These are phyloP conservation scores for Amphicarpaea edgeworthii DNA, from an alignment of 306 rosid species.

Conservation along the genomic window DNA sequence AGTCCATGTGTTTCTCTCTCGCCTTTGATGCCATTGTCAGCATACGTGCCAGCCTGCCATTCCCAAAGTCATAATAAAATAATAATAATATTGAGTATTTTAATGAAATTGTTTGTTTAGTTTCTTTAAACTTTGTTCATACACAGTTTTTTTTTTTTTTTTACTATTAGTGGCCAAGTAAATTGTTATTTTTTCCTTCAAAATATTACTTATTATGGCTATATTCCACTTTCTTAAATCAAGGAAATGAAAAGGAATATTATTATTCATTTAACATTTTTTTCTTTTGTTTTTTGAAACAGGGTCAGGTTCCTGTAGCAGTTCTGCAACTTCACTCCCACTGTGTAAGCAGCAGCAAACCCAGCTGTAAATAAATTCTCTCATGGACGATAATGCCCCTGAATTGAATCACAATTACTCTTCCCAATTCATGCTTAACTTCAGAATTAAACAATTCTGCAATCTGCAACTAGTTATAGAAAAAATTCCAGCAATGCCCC, in stretches of 20 bases:
- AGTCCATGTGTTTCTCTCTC: constrained; percentile 20
- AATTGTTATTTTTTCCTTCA: neutral
- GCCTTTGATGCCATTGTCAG: constrained; percentile 44
- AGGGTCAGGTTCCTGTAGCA: constrained; percentile 6
- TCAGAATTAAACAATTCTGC: neutral
- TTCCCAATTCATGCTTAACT: neutral
- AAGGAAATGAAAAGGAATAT: neutral
- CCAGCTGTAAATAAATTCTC: constrained; percentile 31
- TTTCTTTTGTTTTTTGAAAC: constrained; percentile 1
- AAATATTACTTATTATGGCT: neutral
- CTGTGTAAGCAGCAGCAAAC: constrained; percentile 32
- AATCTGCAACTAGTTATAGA: no score
- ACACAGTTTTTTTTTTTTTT: no score
- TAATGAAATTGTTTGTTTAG: neutral
- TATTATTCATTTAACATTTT: neutral
- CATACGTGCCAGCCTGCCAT: constrained; percentile 43
- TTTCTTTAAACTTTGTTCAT: neutral
- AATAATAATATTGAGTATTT: neutral
- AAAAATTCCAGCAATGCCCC: constrained; percentile 29
- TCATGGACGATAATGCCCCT: constrained; percentile 12
- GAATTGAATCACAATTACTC: neutral
- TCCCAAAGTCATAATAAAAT: constrained; percentile 33
- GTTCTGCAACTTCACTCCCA: constrained; percentile 38
- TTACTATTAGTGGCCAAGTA: constrained; percentile 12
- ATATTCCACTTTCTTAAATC: neutral